A percentile compares a stretch with the other conserved stretches of the same genome.
These are phyloP conservation scores for Herpetomonas tarakana DNA, from an alignment of 208 protist species.

Conservation along the genomic window DNA sequence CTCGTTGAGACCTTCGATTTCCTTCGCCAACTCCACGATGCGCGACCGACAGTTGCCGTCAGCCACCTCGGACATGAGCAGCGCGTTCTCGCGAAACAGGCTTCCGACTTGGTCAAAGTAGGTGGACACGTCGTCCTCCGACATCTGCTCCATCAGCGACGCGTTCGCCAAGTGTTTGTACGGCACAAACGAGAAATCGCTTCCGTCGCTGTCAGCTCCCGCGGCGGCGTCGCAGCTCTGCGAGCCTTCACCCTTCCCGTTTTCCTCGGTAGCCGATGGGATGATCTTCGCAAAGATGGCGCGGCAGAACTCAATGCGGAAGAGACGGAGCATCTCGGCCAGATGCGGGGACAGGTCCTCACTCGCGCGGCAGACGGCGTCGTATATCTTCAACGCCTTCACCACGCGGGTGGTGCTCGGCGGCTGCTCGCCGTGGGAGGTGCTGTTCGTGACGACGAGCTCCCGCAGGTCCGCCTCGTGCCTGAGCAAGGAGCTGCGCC, in stretches of 20 bases:
- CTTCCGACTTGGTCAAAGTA: constrained; percentile 81
- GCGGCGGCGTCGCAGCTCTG: background rate
- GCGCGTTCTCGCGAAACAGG: constrained; percentile 66
- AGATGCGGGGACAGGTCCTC: constrained; percentile 44
- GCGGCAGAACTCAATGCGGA: constrained; percentile 82
- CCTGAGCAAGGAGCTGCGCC: constrained; percentile 72
- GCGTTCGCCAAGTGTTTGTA: background rate
- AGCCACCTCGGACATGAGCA: constrained; percentile 45
- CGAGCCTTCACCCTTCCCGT: no score
- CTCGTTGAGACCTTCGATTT: constrained; percentile 50
- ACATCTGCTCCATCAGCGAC: background rate
- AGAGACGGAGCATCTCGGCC: constrained; percentile 68
- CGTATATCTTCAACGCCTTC: constrained; percentile 58
- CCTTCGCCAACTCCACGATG: constrained; percentile 38
- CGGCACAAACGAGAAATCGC: background rate
- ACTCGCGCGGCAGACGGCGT: constrained; percentile 39
- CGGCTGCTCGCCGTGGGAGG: constrained; percentile 38
- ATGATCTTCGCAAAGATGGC: constrained; percentile 48
- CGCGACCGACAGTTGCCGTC: constrained; percentile 51
- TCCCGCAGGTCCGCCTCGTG: constrained; percentile 80
- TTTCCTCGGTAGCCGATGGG: no score
- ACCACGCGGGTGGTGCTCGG: constrained; percentile 42
- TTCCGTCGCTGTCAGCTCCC: background rate
- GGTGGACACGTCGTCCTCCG: constrained; percentile 21
- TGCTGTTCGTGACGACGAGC: constrained; percentile 33